Percentiles rank a stretch among this genome's conserved stretches.
Evolutionary conservation across 1,139 yeast species (phyloP).

Genomic region (Geotrichum fermentans): DNA sequence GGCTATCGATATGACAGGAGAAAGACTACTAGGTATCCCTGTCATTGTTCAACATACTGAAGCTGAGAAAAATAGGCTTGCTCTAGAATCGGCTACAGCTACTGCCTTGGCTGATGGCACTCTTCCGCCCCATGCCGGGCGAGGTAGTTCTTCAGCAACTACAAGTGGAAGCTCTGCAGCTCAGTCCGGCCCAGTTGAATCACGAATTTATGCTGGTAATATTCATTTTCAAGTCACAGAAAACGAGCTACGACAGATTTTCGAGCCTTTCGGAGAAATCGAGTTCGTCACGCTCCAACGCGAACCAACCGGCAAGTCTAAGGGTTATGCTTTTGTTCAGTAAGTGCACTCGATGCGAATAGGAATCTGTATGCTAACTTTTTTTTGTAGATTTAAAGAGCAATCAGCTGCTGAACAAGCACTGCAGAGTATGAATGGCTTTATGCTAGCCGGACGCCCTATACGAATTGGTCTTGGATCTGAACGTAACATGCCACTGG

Average conservation of each 20-base stretch:
- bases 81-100: constrained; percentile 24
- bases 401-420: constrained; percentile 34
- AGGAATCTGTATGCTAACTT: not conserved
- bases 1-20: constrained; percentile 38
- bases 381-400: constrained; percentile 24
- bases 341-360: constrained; percentile 21
- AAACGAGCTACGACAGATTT: constrained; percentile 34
- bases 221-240: constrained; percentile 36
- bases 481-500: constrained; percentile 23
- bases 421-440: constrained; percentile 35
- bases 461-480: constrained; percentile 36
- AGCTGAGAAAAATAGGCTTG: constrained; percentile 38
- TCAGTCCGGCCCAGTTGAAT: constrained; percentile 25
- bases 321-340: constrained; percentile 38
- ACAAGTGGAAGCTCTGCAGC: not conserved
- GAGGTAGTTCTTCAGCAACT: not conserved
- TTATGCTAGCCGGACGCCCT: constrained; percentile 35
- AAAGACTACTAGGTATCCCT: constrained; percentile 38
- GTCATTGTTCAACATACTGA: constrained; percentile 39
- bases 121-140: not conserved
- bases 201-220: constrained; percentile 36
- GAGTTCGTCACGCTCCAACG: constrained; percentile 33
- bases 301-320: constrained; percentile 36
- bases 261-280: constrained; percentile 37
- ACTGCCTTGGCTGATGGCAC: constrained; percentile 11